Evolutionary conservation across 441 rosid genomes (phyloP).

Genomic region (Corymbia calophylla): DNA sequence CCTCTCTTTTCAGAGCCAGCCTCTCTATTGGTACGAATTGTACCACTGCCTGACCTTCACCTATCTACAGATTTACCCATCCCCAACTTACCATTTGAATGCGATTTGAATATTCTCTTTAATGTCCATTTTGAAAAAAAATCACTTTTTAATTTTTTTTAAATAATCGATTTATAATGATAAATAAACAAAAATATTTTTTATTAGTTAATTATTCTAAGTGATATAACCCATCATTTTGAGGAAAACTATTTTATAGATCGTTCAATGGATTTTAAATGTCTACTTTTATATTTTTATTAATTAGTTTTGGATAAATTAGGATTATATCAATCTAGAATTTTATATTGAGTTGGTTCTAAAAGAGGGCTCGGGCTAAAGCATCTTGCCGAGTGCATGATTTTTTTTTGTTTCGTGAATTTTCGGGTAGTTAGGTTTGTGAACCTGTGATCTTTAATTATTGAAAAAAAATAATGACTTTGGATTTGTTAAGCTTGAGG

Average conservation of each 20-base stretch:
- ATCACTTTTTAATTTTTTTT: background rate
- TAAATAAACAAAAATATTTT: background rate
- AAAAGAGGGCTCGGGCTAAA: background rate
- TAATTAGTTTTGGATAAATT: background rate
- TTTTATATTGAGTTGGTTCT: background rate
- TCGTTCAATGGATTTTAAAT: rapidly evolving
- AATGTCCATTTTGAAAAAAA: background rate
- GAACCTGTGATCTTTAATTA: background rate
- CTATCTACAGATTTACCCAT: background rate
- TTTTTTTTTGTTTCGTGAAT: background rate
- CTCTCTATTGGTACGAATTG: background rate
- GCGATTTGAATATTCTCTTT: background rate
- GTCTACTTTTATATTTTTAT: too few relatives aligned
- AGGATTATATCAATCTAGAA: too few relatives aligned
- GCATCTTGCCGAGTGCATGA: background rate
- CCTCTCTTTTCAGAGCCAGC: background rate
- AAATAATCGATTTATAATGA: background rate
- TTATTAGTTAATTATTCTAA: too few relatives aligned
- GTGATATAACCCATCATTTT: rapidly evolving
- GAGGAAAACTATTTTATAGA: too few relatives aligned
- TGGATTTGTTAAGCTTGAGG: background rate
- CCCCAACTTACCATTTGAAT: background rate
- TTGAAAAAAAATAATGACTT: background rate
- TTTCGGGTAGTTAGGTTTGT: background rate
- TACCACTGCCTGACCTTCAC: background rate